Evolutionary conservation across 2,329 filamentous ascomycete species (phyloP), one percentile per base, ranked within the genome.

Genomic region (Aphanoascus verrucosus): DNA sequence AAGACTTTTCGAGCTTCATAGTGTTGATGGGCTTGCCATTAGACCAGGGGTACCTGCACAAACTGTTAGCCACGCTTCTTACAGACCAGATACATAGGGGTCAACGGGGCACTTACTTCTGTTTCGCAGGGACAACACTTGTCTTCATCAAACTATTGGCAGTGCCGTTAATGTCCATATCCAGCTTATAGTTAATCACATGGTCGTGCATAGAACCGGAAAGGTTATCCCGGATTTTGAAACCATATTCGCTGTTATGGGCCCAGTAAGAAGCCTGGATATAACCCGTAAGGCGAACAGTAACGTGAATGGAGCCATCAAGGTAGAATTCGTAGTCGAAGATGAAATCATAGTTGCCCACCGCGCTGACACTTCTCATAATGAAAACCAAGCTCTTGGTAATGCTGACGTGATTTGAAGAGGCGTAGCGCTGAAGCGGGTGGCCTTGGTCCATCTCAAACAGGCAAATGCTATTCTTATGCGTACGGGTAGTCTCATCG

Each of bases 101-200:
- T 15, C 12, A 7, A 31, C 32, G 5, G 8, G 32, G n/a, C 7
- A 3, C 9, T 34, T 44, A 53, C 51, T 32, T 48, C 37, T 53
- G 44, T 28, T 35, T 53, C n/a, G 51, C 32, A 12, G 51, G 43
- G 8, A 53, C 34, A 43, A 53, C 51, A 28, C 44, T 17, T n/a
- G 51, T 43, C 44, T 53, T 53, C 43, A 53, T 32, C 41, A 53
- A 43, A 31, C 51, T 53, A 42, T 57, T 57, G 12, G 53, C 63
- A 1, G 66, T 71, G 14, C 75, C 77, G 6, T 72, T 64, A 32
- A 79, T 70, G 58, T 80, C 77, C 20, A 79, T 67, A 61, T 79
- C 77, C 43, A 71, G 71, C 60, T 80, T 80, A 67, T 73, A 79
- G 58, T 75, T 78, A 37, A 79, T 60, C 0, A 80, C 75, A 58